A percentile compares a stretch with the other conserved stretches of the same genome.
Conservation (phyloP, 2,329 filamentous ascomycete genomes). For the Phialophora expanda region DNA sequence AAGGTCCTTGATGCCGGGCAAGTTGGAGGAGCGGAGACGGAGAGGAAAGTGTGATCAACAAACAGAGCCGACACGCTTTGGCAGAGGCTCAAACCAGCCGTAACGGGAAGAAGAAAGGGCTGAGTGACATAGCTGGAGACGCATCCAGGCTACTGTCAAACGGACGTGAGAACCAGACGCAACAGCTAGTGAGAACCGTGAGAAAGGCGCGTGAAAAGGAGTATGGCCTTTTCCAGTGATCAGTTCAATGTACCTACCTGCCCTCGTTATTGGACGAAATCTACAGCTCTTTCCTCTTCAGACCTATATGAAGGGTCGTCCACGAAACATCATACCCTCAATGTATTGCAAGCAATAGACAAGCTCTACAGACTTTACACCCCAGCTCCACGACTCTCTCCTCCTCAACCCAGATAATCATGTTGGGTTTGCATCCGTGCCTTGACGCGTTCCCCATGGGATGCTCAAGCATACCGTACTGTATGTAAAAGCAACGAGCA, state of each 20-base stretch:
- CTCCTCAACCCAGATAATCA: too few species aligned
- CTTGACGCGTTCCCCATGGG: too few species aligned
- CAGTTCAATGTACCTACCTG: background rate
- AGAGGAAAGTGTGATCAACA: background rate
- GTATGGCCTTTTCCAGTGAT: background rate
- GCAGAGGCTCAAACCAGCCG: background rate
- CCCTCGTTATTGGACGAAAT: background rate
- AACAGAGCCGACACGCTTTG: too few species aligned
- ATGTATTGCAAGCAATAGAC: too few species aligned
- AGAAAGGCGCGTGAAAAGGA: background rate
- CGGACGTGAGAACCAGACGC: background rate
- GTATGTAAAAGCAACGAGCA: too few species aligned
- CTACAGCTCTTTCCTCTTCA: background rate
- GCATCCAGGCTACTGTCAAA: background rate
- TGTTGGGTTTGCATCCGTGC: too few species aligned
- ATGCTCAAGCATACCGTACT: too few species aligned
- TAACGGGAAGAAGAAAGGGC: background rate
- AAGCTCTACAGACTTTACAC: too few species aligned
- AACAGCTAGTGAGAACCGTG: background rate
- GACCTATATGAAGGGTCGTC: too few species aligned
- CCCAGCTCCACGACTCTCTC: too few species aligned
- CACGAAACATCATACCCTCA: too few species aligned
- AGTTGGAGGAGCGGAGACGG: background rate
- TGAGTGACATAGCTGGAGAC: background rate
- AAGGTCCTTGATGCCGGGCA: conserved; percentile 4